Conservation (phyloP, 2,329 filamentous ascomycete genomes). For the Trichoderma polysporum region DNA sequence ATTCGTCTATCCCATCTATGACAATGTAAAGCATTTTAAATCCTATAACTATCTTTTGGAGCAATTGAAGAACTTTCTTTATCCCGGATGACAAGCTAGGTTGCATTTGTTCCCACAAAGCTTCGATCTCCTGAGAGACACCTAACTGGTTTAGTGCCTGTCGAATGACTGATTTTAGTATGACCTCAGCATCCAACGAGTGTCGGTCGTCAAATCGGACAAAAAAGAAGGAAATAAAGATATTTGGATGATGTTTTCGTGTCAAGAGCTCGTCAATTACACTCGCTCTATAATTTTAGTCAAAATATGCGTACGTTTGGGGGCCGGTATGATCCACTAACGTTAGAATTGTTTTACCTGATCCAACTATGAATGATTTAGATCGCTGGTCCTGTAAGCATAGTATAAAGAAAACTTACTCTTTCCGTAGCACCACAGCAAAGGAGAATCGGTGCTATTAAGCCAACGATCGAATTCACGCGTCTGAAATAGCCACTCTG, state of each 20-base stretch:
- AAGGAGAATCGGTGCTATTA: background rate
- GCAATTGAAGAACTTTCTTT: background rate
- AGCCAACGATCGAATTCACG: conserved; percentile 30
- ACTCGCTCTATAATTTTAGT: conserved; percentile 8
- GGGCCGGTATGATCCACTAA: background rate
- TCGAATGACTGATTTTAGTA: conserved; percentile 23
- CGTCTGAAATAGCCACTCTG: conserved; percentile 31
- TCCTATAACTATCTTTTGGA: background rate
- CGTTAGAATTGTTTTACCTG: conserved; percentile 31
- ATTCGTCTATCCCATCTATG: conserved; percentile 39
- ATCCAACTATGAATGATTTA: conserved; percentile 22
- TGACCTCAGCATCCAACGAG: conserved; percentile 22
- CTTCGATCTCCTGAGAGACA: background rate
- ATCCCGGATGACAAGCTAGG: background rate
- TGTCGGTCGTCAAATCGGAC: conserved; percentile 16
- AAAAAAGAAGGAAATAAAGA: conserved; percentile 23
- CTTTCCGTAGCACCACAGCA: conserved; percentile 35
- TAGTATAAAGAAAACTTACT: conserved; percentile 24
- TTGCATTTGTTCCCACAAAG: background rate
- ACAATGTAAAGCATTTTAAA: conserved; percentile 27
- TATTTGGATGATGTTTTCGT: background rate
- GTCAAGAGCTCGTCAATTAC: conserved; percentile 21
- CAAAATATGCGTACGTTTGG: background rate
- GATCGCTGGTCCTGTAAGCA: fast-evolving
- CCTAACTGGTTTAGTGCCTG: conserved; percentile 1